Evolutionary conservation across 2,329 filamentous ascomycete species (phyloP), one percentile per base, ranked within the genome.

Genomic region (Parasarocladium wereldwijsianum): DNA sequence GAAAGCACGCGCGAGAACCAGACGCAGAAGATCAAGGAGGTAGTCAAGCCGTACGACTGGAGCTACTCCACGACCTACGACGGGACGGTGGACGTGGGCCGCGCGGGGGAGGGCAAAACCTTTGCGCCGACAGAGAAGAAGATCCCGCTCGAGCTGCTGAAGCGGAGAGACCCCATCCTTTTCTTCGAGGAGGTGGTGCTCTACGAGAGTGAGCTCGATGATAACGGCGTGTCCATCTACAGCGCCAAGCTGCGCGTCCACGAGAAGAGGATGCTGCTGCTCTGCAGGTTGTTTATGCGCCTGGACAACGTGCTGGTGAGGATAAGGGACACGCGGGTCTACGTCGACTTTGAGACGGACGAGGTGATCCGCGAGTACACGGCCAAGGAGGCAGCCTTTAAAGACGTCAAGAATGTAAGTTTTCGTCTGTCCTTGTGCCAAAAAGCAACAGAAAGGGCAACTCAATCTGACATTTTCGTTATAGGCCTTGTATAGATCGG

Each of bases 21-120:
- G 43, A 78, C 80, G 29, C 80, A 85, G 43, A 82, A 79, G 33
- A 93, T 98, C 50, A 84, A 83, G 48, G 84, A 94, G 49, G 77
- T 94, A 16, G 83, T 98, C 32, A 86, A 86, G 58, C 86, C 87
- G 3, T 98, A 92, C 51, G 90, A 98, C 58, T 98, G 90, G 90
- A 93, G 84, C 37, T 98, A 96, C 57, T 90, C 76, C 40, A 93
- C 87, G 20, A 68, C 76, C 40, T 98, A 93, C 55, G 68, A 66
- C 33, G 90, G 90, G 29, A 83, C 78, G 4, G 55, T 77, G 23
- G 49, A 57, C 36, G 22, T 13, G 1, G 32, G 27, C 8, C 34
- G 50, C n/a, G 32, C 34, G 7, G 39, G 29, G 23, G 33, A 30
- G n/a, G 46, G 44, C 34, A 24, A 17, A 15, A 3, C 34, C 27